phyloP scores from a whole-genome alignment of 352 stramenopile genomes.

The Blastocystis sp. region DNA sequence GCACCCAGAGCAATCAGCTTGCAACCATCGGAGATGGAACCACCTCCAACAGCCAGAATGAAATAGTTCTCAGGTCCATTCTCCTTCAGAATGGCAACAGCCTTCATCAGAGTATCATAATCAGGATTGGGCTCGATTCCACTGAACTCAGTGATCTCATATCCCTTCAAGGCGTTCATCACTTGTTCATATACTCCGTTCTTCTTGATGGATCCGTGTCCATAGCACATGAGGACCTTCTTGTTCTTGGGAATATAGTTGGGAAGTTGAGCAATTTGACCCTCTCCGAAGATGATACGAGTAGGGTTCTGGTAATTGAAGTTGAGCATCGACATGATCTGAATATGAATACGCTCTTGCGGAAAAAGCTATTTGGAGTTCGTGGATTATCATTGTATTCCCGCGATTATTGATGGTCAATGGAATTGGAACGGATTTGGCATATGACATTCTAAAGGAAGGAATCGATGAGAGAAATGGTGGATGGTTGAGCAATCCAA shows the following conservation, averaged over 20 bases:
- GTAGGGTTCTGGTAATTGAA: slow-evolving; percentile 53
- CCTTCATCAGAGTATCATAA: slow-evolving; percentile 55
- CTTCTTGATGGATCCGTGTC: slow-evolving; percentile 35
- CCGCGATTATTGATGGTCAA: no score
- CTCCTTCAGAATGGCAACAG: not conserved
- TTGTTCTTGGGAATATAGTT: not conserved
- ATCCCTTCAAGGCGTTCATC: slow-evolving; percentile 45
- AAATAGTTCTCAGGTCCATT: not conserved
- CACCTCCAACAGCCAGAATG: slow-evolving; percentile 42
- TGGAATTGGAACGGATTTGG: no score
- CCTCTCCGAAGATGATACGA: slow-evolving; percentile 42
- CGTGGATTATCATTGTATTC: no score
- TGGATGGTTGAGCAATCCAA: no score
- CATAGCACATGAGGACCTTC: slow-evolving; percentile 46
- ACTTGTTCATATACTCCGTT: slow-evolving; percentile 56
- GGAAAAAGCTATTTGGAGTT: no score
- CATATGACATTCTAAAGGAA: no score
- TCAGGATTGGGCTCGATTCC: slow-evolving; percentile 55
- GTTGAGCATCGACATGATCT: slow-evolving; percentile 16
- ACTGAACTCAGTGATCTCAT: slow-evolving; percentile 51
- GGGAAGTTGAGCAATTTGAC: slow-evolving; percentile 9
- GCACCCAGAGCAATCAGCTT: slow-evolving; percentile 19
- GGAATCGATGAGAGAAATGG: no score
- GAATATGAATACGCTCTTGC: no score
- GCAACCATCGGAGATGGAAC: slow-evolving; percentile 37